Evolutionary conservation across 2,329 filamentous ascomycete species (phyloP).

Genomic region (Aspergillus pseudoglaucus): DNA sequence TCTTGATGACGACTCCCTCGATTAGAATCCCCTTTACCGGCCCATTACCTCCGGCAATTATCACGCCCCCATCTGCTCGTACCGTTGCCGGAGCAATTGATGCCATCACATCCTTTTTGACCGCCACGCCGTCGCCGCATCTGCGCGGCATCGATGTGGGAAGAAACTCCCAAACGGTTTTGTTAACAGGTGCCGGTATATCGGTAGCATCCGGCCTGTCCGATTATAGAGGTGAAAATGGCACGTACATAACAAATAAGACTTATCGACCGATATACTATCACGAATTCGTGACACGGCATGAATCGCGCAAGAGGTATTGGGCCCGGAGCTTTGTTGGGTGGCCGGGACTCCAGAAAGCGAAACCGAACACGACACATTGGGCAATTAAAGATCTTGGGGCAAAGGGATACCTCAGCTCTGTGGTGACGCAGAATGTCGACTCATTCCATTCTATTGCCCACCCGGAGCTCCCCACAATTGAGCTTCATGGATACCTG

Average conservation of each 20-base stretch:
- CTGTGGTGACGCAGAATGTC: conserved; percentile 91
- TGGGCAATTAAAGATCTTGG: conserved; percentile 68
- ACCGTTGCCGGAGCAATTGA: conserved; percentile 67
- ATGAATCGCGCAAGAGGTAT: conserved; percentile 84
- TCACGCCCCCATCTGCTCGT: conserved; percentile 66
- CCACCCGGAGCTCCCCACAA: conserved; percentile 66
- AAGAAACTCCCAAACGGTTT: conserved; percentile 52
- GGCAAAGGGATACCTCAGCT: conserved; percentile 63
- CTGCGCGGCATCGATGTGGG: conserved; percentile 40
- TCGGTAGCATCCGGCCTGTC: conserved; percentile 88
- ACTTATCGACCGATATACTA: conserved; percentile 88
- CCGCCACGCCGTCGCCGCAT: conserved; percentile 48
- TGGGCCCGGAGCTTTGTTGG: conserved; percentile 94
- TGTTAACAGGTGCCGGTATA: conserved; percentile 79
- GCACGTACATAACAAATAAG: conserved; percentile 89
- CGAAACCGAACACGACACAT: conserved; percentile 75
- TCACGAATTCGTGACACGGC: conserved; percentile 74
- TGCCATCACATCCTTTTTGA: conserved; percentile 71
- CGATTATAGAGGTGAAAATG: conserved; percentile 83
- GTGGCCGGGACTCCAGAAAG: conserved; percentile 74
- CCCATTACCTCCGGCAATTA: conserved; percentile 66
- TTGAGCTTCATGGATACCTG: conserved; percentile 89
- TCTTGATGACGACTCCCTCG: conserved; percentile 60
- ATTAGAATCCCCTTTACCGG: conserved; percentile 90
- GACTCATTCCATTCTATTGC: conserved; percentile 83